Evolutionary conservation across 345 rosid genomes (phyloP).

Genomic region (Conringia planisiliqua): DNA sequence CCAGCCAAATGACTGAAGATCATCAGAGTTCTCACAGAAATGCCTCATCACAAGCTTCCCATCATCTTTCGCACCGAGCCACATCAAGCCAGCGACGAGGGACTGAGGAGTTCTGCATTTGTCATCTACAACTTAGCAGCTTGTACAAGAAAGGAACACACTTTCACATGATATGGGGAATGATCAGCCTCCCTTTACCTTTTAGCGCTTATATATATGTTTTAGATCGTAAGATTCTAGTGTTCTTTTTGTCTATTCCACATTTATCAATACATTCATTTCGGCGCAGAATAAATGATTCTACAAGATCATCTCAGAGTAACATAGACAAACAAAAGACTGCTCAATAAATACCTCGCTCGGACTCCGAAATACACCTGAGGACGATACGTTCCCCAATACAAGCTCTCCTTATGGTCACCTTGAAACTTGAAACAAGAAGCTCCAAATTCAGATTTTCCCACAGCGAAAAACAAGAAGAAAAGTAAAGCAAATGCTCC

Average conservation of each 20-base stretch:
- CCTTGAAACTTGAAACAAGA: slow-evolving; percentile 64
- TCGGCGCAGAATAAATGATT: neutral
- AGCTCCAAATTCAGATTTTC: neutral
- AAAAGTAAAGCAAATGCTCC: too few species aligned
- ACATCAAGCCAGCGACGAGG: slow-evolving; percentile 87
- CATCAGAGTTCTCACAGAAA: slow-evolving; percentile 74
- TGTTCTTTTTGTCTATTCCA: neutral
- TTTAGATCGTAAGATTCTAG: neutral
- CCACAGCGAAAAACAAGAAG: neutral
- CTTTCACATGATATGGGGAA: neutral
- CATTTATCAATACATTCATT: neutral
- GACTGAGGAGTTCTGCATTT: slow-evolving; percentile 67
- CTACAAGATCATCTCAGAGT: neutral
- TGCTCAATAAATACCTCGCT: slow-evolving; percentile 46
- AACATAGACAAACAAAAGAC: neutral
- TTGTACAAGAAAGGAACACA: neutral
- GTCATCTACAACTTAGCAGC: slow-evolving; percentile 11
- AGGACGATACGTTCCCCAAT: slow-evolving; percentile 95
- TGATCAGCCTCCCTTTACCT: neutral
- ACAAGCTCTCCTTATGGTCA: slow-evolving; percentile 73
- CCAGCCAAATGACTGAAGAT: slow-evolving; percentile 77
- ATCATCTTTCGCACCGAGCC: slow-evolving; percentile 79
- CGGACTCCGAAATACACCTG: slow-evolving; percentile 84
- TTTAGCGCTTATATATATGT: neutral
- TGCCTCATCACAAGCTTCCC: slow-evolving; percentile 67